phyloP scores from a whole-genome alignment of 768 basidiomycete species.

The Agrocybe chaxingu region DNA sequence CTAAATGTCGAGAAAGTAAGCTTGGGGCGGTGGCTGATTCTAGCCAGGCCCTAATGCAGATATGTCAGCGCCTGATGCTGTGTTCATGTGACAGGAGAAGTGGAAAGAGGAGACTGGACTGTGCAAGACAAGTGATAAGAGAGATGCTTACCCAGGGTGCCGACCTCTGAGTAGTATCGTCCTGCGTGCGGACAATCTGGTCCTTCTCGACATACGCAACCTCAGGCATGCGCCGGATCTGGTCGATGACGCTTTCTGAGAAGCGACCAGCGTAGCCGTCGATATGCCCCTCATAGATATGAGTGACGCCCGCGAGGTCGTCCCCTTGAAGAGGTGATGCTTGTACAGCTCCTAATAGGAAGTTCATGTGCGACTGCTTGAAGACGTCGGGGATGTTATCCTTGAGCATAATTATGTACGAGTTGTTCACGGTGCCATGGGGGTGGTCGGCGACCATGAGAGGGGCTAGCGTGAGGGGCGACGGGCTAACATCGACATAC shows the following conservation, averaged over 20 bases:
- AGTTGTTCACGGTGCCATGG: slow-evolving; percentile 77
- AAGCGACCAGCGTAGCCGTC: slow-evolving; percentile 85
- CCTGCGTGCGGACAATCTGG: slow-evolving; percentile 82
- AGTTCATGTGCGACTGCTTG: slow-evolving; percentile 75
- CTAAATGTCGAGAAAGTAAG: slow-evolving; percentile 82
- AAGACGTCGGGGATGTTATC: slow-evolving; percentile 53
- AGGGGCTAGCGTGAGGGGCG: slow-evolving; percentile 57
- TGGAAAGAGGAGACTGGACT: background rate
- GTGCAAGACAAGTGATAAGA: background rate
- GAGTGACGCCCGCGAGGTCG: slow-evolving; percentile 53
- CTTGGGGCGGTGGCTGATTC: slow-evolving; percentile 81
- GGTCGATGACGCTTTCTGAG: slow-evolving; percentile 62
- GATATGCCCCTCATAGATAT: slow-evolving; percentile 74
- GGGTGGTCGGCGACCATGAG: slow-evolving; percentile 56
- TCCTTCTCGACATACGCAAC: slow-evolving; percentile 93
- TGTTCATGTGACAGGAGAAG: slow-evolving; percentile 3
- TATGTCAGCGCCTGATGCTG: slow-evolving; percentile 9
- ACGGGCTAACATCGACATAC: slow-evolving; percentile 28
- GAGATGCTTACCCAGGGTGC: slow-evolving; percentile 77
- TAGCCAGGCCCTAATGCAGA: slow-evolving; percentile 78
- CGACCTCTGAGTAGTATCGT: slow-evolving; percentile 47
- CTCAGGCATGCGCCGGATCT: slow-evolving; percentile 80
- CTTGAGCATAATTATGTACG: slow-evolving; percentile 94
- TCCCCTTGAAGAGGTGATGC: slow-evolving; percentile 50
- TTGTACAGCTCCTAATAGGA: slow-evolving; percentile 61